phyloP scores from a whole-genome alignment of 352 stramenopile genomes.

The Phytophthora hibernalis region DNA sequence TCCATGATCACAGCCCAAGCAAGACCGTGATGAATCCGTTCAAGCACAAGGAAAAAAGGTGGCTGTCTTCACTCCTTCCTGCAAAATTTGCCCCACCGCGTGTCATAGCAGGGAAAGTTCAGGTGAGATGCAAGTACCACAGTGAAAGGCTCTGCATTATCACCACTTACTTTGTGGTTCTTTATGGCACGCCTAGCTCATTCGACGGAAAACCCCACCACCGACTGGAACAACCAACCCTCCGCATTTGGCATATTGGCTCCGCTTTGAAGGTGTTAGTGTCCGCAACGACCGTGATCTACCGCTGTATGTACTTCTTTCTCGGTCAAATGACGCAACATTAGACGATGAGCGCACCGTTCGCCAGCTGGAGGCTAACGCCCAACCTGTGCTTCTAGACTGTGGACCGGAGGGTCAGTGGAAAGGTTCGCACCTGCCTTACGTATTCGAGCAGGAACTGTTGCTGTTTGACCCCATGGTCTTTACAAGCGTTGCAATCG shows the following conservation, averaged over 20 bases:
- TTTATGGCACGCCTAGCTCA: conserved; percentile 8
- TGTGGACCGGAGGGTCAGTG: conserved; percentile 69
- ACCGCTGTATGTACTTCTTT: conserved; percentile 69
- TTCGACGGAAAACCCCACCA: conserved; percentile 5
- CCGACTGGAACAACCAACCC: conserved; percentile 1
- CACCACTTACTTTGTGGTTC: conserved; percentile 4
- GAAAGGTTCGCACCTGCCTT: conserved; percentile 54
- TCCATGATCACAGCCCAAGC: conserved; percentile 33
- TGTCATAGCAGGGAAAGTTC: conserved; percentile 27
- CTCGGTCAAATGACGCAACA: conserved; percentile 22
- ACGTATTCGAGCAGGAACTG: conserved; percentile 65
- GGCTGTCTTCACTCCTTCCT: conserved; percentile 24
- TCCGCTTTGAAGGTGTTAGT: conserved; percentile 63
- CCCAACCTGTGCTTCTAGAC: conserved; percentile 63
- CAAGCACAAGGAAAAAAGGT: conserved; percentile 28
- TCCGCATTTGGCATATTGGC: conserved; percentile 41
- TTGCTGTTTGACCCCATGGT: conserved; percentile 60
- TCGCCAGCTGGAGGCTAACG: conserved; percentile 46
- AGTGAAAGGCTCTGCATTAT: neutral
- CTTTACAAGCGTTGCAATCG: conserved; percentile 61
- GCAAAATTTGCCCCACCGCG: conserved; percentile 11
- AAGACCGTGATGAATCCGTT: conserved; percentile 35
- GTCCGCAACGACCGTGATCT: conserved; percentile 68
- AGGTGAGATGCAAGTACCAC: conserved; percentile 11
- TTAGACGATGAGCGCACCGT: conserved; percentile 43